Evolutionary conservation across 2,329 filamentous ascomycete species (phyloP), one percentile per base, ranked within the genome.

Genomic region (Trichoderma atroviride): DNA sequence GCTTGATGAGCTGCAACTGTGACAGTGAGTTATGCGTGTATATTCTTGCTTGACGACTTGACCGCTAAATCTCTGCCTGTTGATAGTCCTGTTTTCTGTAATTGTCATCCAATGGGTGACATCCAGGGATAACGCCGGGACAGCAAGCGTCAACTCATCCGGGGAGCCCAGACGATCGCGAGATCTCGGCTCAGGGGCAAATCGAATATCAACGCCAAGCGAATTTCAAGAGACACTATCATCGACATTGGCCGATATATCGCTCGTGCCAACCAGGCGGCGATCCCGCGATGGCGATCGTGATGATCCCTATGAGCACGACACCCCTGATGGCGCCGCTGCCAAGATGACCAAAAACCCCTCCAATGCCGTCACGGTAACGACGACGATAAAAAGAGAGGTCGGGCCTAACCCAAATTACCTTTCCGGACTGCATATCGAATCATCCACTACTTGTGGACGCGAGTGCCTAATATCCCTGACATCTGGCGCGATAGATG

Each of bases 31-130:
- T 31, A 35, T 70, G 22, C 33, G 16, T 53, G 43, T 40, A 31
- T 31, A 31, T 27, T 11, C n/a, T 7, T 61, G 47, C 58, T 47
- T 19, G 43, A 14, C 22, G 43, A 24, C 19, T 40, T 57, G 2
- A n/a, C 40, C 24, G 7, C 40, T 29, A 43, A 43, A 7, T 40
- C 68, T 22, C 74, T 57, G 7, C 31, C 53, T 9, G 24, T 11
- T 2, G 33, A 31, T 37, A 87, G 86, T 89, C 19, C 81, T 89
- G 35, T 88, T 89, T 76, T 87, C 84, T 16, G 85, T 86, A 24
- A 73, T 88, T 4, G 85, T 90, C n/a, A 83, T 90, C 53, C 87
- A 89, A 70, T 90, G 87, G 87, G 83, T 88, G 53, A 85, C 83
- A 0, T 83, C 81, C 16, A 79, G 76, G 57, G 83, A 85, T 74